Conservation (phyloP, 805 yeast species). For the Kodamaea kakaduensis region DNA sequence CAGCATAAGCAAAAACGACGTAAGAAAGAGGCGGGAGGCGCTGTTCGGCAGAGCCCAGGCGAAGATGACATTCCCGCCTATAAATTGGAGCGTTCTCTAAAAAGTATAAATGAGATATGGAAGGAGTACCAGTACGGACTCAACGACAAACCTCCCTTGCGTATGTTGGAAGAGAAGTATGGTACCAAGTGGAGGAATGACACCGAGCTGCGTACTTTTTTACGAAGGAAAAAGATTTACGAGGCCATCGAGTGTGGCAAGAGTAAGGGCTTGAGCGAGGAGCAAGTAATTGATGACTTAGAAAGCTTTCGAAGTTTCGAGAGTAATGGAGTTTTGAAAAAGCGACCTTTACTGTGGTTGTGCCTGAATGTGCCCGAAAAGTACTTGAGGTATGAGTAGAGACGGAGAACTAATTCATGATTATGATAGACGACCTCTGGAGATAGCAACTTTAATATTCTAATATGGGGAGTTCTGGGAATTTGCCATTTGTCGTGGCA, state of each 20-base stretch:
- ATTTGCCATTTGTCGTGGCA: no score
- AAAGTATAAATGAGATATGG: slow-evolving; percentile 44
- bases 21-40: slow-evolving; percentile 1
- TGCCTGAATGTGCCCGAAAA: slow-evolving; percentile 15
- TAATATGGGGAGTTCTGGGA: no score
- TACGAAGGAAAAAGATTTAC: slow-evolving; percentile 50
- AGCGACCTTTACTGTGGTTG: slow-evolving; percentile 18
- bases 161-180: slow-evolving; percentile 44
- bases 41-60: neutral
- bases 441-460: no score
- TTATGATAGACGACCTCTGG: no score
- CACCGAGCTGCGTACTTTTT: slow-evolving; percentile 50
- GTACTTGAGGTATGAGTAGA: slow-evolving; percentile 8
- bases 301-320: slow-evolving; percentile 44
- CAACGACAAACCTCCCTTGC: slow-evolving; percentile 50
- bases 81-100: slow-evolving; percentile 14
- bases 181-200: slow-evolving; percentile 55
- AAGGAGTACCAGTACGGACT: slow-evolving; percentile 51
- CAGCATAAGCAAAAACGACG: slow-evolving; percentile 4
- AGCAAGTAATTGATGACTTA: slow-evolving; percentile 41
- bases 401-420: no score
- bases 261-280: slow-evolving; percentile 40
- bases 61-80: slow-evolving; percentile 8
- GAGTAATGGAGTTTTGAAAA: slow-evolving; percentile 36
- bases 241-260: slow-evolving; percentile 52